Evolutionary conservation across 306 rosid species (phyloP), one percentile per base, ranked within the genome.

Genomic region (Cicer yamashitae): DNA sequence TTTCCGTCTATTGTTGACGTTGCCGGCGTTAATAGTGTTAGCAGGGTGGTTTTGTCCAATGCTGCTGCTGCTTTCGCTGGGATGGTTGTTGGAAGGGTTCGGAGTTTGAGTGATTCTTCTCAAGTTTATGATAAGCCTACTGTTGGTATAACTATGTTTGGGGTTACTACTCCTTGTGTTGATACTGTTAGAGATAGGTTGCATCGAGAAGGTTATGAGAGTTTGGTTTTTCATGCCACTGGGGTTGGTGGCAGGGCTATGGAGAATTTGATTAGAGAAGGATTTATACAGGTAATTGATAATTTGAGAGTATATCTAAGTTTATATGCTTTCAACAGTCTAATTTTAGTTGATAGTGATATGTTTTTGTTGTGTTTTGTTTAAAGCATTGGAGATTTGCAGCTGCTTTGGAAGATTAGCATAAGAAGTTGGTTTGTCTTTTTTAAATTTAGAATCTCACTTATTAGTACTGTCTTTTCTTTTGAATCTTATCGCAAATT

Each of bases 241-340:
- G 98, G 98, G 65, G 96, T 94, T 51, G 97, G 98, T 5, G 98
- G 98, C 39, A 90, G 85, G 79, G 98, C 96, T n/a, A 90, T 94
- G 98, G 97, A 94, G 88, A 82, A 86, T 79, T 84, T 94, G 78
- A 94, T 91, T 79, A 86, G 82, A 81, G 97, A 86, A 78, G 98
- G 94, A 59, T 86, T 91, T 75, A 87, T 94, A 68, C 91, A 91
- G 97, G 97, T 94, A 85, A 58, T n/a, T 66, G 37, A 4, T 8
- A 54, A 25, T 30, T 30, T 30, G 34, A 3, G 34, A 20, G 10
- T 34, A 59, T 50, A 62, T 6, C 70, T 14, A n/a, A 68, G 50
- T 67, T 44, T 50, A 52, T 59, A 30, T 52, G 44, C 47, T 39
- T 72, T 76, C 38, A 39, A 58, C 37, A n/a, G 41, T 78, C 22